Evolutionary conservation across 805 yeast species (phyloP).

Genomic region (Lipomyces orientalis): DNA sequence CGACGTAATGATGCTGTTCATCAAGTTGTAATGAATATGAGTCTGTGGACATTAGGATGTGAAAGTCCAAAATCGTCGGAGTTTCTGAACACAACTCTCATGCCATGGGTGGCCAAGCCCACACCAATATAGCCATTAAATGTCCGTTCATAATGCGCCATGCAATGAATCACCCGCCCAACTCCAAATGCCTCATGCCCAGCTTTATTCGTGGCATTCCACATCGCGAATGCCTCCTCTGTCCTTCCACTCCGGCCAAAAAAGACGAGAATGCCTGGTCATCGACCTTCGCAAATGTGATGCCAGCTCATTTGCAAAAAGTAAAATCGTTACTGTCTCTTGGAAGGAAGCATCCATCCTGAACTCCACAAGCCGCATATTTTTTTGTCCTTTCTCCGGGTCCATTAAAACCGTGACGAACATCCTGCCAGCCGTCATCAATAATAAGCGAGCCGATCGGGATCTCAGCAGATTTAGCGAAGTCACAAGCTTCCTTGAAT

Average conservation of each 20-base stretch:
- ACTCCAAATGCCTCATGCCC: no score
- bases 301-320: conserved; percentile 8
- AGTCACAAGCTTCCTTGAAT: neutral
- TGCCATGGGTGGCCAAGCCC: neutral
- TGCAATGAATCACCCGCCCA: no score
- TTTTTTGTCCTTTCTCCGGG: neutral
- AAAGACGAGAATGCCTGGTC: conserved; percentile 12
- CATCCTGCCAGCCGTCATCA: conserved; percentile 19
- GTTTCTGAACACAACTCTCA: neutral
- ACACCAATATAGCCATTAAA: conserved; percentile 1
- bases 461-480: conserved; percentile 10
- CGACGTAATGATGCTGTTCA: conserved; percentile 2
- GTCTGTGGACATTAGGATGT: neutral
- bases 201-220: conserved; percentile 12
- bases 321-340: neutral
- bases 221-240: conserved; percentile 10
- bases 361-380: conserved; percentile 11
- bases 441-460: conserved; percentile 18
- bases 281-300: conserved; percentile 8
- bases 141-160: conserved; percentile 8
- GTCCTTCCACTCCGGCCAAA: conserved; percentile 13
- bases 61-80: conserved; percentile 15
- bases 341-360: no score
- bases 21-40: conserved; percentile 9
- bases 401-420: conserved; percentile 10